These are phyloP conservation scores for Ceratocystis harringtonii DNA, from an alignment of 2,329 filamentous ascomycete species.

Conservation along the genomic window DNA sequence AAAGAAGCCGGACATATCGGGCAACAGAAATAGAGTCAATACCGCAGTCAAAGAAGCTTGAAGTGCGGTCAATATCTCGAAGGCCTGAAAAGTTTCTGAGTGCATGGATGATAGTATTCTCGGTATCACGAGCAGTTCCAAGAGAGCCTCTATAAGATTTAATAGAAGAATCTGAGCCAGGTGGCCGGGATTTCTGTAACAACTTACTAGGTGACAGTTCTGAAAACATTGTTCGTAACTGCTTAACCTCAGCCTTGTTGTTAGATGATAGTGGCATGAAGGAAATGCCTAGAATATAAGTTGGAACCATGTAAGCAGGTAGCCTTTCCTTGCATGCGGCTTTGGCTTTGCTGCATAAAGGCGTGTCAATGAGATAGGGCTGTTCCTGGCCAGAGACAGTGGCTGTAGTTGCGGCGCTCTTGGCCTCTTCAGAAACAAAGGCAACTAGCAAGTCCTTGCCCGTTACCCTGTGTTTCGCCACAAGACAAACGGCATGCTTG, in stretches of 20 bases:
- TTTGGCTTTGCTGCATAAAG: conserved; percentile 28
- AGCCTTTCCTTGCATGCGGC: conserved; percentile 53
- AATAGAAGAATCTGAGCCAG: conserved; percentile 22
- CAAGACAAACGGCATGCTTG: conserved; percentile 59
- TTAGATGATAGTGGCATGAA: conserved; percentile 70
- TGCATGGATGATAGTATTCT: conserved; percentile 33
- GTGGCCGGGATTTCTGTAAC: conserved; percentile 20
- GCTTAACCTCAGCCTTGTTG: conserved; percentile 72
- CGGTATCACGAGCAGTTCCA: neutral
- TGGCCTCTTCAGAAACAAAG: conserved; percentile 39
- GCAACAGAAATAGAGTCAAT: conserved; percentile 79
- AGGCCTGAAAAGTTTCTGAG: conserved; percentile 38
- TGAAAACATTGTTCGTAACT: conserved; percentile 51
- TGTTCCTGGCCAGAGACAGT: conserved; percentile 12
- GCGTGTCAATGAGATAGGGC: neutral
- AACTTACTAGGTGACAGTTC: conserved; percentile 45
- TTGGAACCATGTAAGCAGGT: conserved; percentile 81
- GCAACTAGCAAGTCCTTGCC: conserved; percentile 73
- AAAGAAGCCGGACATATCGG: conserved; percentile 49
- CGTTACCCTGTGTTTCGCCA: conserved; percentile 52
- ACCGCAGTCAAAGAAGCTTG: conserved; percentile 71
- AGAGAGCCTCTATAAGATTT: conserved; percentile 20
- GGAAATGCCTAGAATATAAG: conserved; percentile 58
- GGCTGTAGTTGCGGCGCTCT: neutral
- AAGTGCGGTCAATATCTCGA: conserved; percentile 33